A percentile compares a stretch with the other conserved stretches of the same genome.
These are phyloP conservation scores for Pneumocystis canis DNA, from an alignment of 1,139 yeast species.

Conservation along the genomic window DNA sequence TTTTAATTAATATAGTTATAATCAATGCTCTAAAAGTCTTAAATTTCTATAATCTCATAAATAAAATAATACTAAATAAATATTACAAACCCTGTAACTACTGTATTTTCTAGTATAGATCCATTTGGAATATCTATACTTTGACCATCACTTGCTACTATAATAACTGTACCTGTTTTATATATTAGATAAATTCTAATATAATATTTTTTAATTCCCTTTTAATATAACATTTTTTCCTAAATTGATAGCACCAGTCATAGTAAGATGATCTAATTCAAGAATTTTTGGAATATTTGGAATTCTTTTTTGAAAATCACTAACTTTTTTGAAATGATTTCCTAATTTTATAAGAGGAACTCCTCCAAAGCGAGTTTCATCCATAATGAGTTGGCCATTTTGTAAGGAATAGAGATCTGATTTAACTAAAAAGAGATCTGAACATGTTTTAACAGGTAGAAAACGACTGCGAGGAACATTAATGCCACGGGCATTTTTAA, in stretches of 20 bases:
- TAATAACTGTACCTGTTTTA: constrained; percentile 60
- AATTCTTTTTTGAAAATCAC: constrained; percentile 76
- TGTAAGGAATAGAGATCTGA: constrained; percentile 86
- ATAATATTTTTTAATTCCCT: constrained; percentile 26
- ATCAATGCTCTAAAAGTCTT: background rate
- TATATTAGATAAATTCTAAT: background rate
- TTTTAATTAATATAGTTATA: background rate
- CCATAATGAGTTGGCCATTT: constrained; percentile 81
- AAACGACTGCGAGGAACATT: constrained; percentile 96
- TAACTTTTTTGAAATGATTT: constrained; percentile 87
- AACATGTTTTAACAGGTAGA: constrained; percentile 94
- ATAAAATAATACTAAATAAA: background rate
- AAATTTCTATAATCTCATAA: background rate
- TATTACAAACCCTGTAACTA: background rate
- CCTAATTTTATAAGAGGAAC: constrained; percentile 94
- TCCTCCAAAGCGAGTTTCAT: constrained; percentile 75
- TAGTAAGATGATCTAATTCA: constrained; percentile 92
- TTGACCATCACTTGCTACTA: constrained; percentile 94
- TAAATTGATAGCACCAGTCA: constrained; percentile 86
- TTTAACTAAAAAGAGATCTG: constrained; percentile 84
- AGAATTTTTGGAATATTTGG: constrained; percentile 92
- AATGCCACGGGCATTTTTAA: constrained; percentile 90
- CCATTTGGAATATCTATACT: constrained; percentile 96
- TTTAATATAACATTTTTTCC: constrained; percentile 84
- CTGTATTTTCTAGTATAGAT: constrained; percentile 43